These are phyloP conservation scores for California macrophylla DNA, from an alignment of 441 rosid species.

Conservation along the genomic window DNA sequence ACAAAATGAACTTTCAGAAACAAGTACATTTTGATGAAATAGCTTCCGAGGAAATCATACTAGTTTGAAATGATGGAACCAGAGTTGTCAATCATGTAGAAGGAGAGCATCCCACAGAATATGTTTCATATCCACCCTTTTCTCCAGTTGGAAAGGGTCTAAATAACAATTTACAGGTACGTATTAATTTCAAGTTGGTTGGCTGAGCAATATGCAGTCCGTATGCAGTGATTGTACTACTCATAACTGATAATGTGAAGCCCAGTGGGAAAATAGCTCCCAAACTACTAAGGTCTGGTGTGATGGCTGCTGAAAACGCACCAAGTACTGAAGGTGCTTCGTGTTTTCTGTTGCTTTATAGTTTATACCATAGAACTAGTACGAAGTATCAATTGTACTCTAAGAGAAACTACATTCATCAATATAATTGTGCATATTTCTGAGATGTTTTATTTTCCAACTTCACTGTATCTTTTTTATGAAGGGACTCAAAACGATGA, in stretches of 20 bases:
- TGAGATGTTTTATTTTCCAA: no score
- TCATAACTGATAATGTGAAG: neutral
- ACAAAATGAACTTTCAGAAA: constrained; percentile 25
- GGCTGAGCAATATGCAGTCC: constrained; percentile 7
- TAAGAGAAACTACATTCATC: constrained; percentile 11
- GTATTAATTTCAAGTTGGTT: constrained; percentile 15
- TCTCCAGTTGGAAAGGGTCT: constrained; percentile 74
- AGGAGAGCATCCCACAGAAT: constrained; percentile 44
- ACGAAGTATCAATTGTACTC: constrained; percentile 9
- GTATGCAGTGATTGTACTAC: neutral
- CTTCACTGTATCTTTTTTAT: no score
- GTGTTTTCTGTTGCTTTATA: constrained; percentile 13
- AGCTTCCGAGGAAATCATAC: constrained; percentile 26
- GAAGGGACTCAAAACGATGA: no score
- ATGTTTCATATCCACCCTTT: constrained; percentile 49
- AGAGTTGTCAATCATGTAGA: constrained; percentile 28
- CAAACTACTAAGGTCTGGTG: constrained; percentile 7
- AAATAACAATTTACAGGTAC: constrained; percentile 15
- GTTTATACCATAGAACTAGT: constrained; percentile 20
- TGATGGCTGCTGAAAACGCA: constrained; percentile 3
- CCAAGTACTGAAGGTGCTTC: constrained; percentile 6
- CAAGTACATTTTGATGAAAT: constrained; percentile 26
- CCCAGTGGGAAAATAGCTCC: constrained; percentile 13
- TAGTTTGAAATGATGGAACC: constrained; percentile 28
- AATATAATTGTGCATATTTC: constrained; percentile 34